Evolutionary conservation across 164 flowering plant species (phyloP).

Genomic region (Liquidambar formosana): DNA sequence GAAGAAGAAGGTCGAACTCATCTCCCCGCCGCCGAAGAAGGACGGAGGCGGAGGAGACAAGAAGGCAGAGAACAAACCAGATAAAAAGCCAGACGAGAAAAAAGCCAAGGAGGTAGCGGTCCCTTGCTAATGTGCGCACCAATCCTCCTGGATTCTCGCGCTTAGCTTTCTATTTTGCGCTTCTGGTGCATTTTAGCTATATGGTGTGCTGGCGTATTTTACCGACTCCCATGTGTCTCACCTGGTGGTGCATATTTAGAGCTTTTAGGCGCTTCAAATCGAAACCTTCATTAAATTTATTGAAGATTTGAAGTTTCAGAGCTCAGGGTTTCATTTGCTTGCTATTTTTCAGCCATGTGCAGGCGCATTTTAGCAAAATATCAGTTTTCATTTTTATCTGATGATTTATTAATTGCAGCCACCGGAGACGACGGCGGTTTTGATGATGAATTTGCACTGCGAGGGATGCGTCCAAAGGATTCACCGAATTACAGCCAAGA

Average conservation of each 20-base stretch:
- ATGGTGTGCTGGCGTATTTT: neutral
- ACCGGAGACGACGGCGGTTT: slow-evolving; percentile 41
- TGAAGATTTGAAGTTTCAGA: neutral
- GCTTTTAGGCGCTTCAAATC: neutral
- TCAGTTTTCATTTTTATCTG: neutral
- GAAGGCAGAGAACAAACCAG: slow-evolving; percentile 5
- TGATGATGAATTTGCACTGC: slow-evolving; percentile 40
- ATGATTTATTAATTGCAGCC: slow-evolving; percentile 16
- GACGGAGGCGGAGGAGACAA: slow-evolving; percentile 14
- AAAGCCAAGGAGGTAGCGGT: slow-evolving; percentile 34
- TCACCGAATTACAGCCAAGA: slow-evolving; percentile 17
- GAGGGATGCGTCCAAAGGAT: slow-evolving; percentile 43
- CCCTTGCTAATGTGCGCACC: slow-evolving; percentile 2
- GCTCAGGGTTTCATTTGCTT: neutral
- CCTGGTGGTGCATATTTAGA: too few relatives aligned
- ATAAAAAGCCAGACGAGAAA: slow-evolving; percentile 18
- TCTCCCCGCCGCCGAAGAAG: slow-evolving; percentile 40
- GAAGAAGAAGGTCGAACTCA: slow-evolving; percentile 35
- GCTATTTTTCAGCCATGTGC: neutral
- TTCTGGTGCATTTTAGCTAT: neutral
- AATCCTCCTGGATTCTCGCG: neutral
- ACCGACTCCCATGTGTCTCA: neutral
- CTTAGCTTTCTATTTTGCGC: neutral
- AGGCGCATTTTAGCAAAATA: too few relatives aligned
- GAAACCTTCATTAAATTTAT: neutral